Base-by-base conservation (phyloP, 148 eudicot species). In the Heliosperma pusillum region DNA sequence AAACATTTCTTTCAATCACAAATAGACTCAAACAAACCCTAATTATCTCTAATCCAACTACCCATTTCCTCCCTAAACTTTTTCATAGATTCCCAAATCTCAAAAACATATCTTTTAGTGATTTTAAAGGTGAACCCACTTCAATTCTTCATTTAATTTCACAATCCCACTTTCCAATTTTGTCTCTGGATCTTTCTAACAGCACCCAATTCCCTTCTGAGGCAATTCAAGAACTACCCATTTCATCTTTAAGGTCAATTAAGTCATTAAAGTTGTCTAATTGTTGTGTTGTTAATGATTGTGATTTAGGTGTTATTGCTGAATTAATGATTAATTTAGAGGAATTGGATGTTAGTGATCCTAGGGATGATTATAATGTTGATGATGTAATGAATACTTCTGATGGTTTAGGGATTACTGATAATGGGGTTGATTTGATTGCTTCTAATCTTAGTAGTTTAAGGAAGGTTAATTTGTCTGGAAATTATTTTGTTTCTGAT, bases 1-100 rank as follows among this genome's bases (percentile, higher is more conserved):
- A 86, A 83, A 68, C 80, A 19, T 90, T 90, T 45, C 87, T 90
- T 66, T 77, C 87, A 40, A 65, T 90, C 81, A 82, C 91, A 3
- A 83, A 90, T 80, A 75, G 82, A 3, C 75, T 88, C 10, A 88
- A 88, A 19, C 69, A 69, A 81, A 74, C 75, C 69, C 78, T 90
- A n/a, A 47, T 55, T 0, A 71, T 90, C 68, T 57, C 73, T 24
- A 64, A 82, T 25, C 83, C 87, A 20, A 82, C 89, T 0, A 25
- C 64, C 6, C 45, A 30, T 68, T 78, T 76, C 64, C 90, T 86
- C 53, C 82, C 90, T 2, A 77, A 71, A n/a, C 83, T 86, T 66
- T 56, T 88, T 25, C 33, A 30, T 21, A 75, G 94, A 8, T 90
- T 86, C 63, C 85, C 77, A 7, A 71, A 79, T 67, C 85, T 90